Percentiles rank a stretch among this genome's conserved stretches.
These are phyloP conservation scores for Silene coronaria DNA, from an alignment of 179 eudicot genomes.

Conservation along the genomic window DNA sequence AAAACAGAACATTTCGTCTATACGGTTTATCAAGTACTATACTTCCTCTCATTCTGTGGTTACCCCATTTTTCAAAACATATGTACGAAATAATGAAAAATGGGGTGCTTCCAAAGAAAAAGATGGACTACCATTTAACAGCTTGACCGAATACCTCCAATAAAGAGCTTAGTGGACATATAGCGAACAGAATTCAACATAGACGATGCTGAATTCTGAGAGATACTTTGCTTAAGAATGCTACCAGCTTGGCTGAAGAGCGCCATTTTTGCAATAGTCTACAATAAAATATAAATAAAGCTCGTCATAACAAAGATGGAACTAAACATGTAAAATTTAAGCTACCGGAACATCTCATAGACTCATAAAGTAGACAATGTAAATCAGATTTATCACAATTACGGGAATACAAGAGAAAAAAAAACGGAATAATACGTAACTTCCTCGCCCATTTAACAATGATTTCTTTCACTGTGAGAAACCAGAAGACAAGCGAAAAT, in stretches of 20 bases:
- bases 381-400: neutral
- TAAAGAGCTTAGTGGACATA: slow-evolving; percentile 65
- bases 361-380: neutral
- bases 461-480: too few relatives aligned
- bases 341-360: neutral
- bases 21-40: too few relatives aligned
- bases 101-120: too few relatives aligned
- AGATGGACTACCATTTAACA: neutral
- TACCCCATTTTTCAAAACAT: too few relatives aligned
- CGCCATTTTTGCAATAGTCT: slow-evolving; percentile 41
- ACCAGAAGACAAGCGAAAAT: too few relatives aligned
- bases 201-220: slow-evolving; percentile 35
- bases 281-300: neutral
- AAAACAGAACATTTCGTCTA: neutral
- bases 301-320: neutral
- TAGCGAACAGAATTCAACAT: slow-evolving; percentile 50
- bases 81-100: too few relatives aligned
- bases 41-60: too few relatives aligned
- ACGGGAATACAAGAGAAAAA: neutral
- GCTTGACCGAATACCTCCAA: slow-evolving; percentile 48
- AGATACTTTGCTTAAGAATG: slow-evolving; percentile 43
- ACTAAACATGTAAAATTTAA: neutral
- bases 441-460: too few relatives aligned
- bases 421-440: neutral
- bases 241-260: slow-evolving; percentile 48